Evolutionary conservation across 495 filamentous ascomycete genomes (phyloP), one percentile per base, ranked within the genome.

Genomic region (Xylaria castorea): DNA sequence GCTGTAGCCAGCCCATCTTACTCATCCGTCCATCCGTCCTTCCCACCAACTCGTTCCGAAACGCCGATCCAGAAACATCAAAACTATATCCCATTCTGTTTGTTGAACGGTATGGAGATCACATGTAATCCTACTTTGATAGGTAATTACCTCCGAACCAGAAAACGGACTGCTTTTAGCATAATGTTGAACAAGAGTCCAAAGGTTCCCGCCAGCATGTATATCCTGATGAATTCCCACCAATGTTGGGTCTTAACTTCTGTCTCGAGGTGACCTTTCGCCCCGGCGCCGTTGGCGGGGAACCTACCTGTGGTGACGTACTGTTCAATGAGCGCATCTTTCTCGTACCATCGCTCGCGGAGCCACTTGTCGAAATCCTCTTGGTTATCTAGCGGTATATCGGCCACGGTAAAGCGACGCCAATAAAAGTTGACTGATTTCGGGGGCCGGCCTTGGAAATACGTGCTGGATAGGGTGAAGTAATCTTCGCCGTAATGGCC

Each of bases 401-500:
- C 85, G 46, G 82, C 82, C 11, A 94, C 68, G 0, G 83, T 80
- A 75, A 94, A 95, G 4, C 92, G 87, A 18, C 93, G 87, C 92
- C 92, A 96, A 79, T 95, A 89, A 83, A 96, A 92, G 77, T 95
- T 94, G 67, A 95, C 92, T 0, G 91, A 94, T 77, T 92, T 93
- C 2, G 93, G 93, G 4, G 92, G 90, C 44, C 91, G 88, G 32
- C 93, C 93, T 79, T 92, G 85, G 73, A 95, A 90, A 75, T 93
- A 95, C 16, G 90, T 92, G 57, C 88, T 87, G 6, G 87, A 84
- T 16, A 96, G 84, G 8, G 90, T 93, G 81, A 93, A 96, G 73
- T 91, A 86, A 66, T 93, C 88, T 75, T 94, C 91, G 68, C 92
- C 93, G 74, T 87, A 96, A 77, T 90, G 78, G 34, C 90, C 92